Evolutionary conservation across 148 eudicot genomes (phyloP).

Genomic region (Spergularia bocconei): DNA sequence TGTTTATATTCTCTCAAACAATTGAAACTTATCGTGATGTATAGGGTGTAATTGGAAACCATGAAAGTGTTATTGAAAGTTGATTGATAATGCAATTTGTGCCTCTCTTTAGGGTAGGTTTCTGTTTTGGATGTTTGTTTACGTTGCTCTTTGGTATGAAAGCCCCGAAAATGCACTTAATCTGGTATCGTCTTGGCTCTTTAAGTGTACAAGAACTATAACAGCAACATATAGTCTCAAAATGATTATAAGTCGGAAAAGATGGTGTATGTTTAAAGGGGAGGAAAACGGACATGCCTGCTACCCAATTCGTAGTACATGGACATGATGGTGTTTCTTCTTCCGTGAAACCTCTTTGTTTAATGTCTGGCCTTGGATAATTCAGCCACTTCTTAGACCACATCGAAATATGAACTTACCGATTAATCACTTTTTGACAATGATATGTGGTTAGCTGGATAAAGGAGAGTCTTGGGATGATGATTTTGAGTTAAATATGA

Average conservation of each 20-base stretch:
- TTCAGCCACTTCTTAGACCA: constrained; percentile 69
- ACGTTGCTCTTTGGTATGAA: no score
- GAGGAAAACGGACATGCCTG: constrained; percentile 37
- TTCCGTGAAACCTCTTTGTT: constrained; percentile 55
- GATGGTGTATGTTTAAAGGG: not conserved
- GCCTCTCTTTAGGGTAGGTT: no score
- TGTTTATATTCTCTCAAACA: no score
- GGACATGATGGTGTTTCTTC: constrained; percentile 54
- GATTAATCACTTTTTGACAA: constrained; percentile 57
- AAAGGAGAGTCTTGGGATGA: constrained; percentile 94
- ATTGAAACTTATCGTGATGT: no score
- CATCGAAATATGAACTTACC: no score
- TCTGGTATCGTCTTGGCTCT: no score
- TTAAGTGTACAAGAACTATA: no score
- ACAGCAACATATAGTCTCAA: not conserved
- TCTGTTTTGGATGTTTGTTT: no score
- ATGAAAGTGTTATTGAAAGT: no score
- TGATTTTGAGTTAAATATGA: constrained; percentile 91
- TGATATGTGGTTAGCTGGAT: constrained; percentile 75
- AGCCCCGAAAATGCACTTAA: no score
- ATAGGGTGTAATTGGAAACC: no score
- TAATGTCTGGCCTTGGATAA: constrained; percentile 70
- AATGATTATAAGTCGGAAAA: not conserved
- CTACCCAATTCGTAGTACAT: constrained; percentile 58
- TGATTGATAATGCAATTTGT: no score